Evolutionary conservation across 2,329 filamentous ascomycete species (phyloP).

Genomic region (Diplodia intermedia): DNA sequence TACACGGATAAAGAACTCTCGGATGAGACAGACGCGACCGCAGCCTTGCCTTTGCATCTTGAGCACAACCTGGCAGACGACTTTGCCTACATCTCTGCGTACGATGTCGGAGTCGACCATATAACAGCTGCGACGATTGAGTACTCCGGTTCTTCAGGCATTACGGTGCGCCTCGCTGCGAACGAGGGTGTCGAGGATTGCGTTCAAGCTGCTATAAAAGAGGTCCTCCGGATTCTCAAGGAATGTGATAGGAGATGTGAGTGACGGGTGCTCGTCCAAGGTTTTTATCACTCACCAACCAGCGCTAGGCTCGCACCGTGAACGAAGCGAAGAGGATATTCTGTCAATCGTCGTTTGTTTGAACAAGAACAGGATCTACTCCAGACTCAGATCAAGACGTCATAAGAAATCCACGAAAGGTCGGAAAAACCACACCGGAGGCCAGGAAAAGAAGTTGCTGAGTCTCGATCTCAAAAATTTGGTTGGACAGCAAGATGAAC

Average conservation of each 20-base stretch:
- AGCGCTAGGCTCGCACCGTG: not conserved
- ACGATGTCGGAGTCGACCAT: not conserved
- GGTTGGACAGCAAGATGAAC: not conserved
- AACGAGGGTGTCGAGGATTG: not conserved
- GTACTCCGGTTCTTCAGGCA: not conserved
- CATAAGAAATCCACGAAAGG: no score
- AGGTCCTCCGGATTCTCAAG: not conserved
- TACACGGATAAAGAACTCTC: not conserved
- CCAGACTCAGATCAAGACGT: not conserved
- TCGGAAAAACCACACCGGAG: no score
- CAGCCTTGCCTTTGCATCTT: not conserved
- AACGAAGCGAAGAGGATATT: not conserved
- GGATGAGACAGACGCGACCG: no score
- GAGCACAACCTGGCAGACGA: constrained; percentile 1
- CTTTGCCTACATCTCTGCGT: constrained; percentile 1
- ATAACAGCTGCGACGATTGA: not conserved
- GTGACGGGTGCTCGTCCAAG: not conserved
- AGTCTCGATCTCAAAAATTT: not conserved
- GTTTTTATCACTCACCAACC: not conserved
- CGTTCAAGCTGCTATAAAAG: not conserved
- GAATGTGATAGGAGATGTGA: not conserved
- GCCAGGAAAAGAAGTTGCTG: not conserved
- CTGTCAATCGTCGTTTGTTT: not conserved
- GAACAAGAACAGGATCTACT: constrained; percentile 5
- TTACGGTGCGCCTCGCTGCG: constrained; percentile 8